Evolutionary conservation across 1,139 yeast species (phyloP).

Genomic region (Kurtzmaniella natalensis): DNA sequence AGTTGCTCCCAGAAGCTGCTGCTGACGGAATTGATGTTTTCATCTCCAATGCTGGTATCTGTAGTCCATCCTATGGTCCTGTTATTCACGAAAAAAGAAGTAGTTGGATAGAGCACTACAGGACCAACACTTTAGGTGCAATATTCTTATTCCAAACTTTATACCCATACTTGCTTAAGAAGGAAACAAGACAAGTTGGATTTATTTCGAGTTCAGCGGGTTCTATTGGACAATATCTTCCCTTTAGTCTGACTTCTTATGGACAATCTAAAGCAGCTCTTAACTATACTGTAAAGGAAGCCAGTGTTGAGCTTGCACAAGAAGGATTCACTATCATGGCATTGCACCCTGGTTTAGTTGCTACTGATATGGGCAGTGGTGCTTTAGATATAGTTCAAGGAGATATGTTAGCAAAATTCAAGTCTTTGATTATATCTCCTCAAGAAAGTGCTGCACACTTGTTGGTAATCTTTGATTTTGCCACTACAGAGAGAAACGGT

Average conservation of each 20-base stretch:
- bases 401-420: not conserved
- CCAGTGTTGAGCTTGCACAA: conserved; percentile 8
- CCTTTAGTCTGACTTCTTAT: conserved; percentile 7
- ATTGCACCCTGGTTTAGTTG: conserved; percentile 29
- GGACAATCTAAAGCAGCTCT: conserved; percentile 25
- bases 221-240: conserved; percentile 13
- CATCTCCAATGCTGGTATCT: conserved; percentile 17
- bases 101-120: conserved; percentile 16
- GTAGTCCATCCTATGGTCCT: conserved; percentile 1
- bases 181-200: conserved; percentile 17
- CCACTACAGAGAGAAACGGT: conserved; percentile 7
- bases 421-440: conserved; percentile 7
- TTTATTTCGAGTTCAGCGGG: conserved; percentile 23
- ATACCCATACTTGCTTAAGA: conserved; percentile 8
- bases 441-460: conserved; percentile 9
- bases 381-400: not conserved
- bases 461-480: conserved; percentile 4
- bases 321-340: conserved; percentile 21
- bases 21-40: conserved; percentile 13
- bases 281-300: conserved; percentile 4
- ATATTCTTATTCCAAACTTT: conserved; percentile 20
- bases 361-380: conserved; percentile 17
- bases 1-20: conserved; percentile 3
- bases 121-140: conserved; percentile 27
- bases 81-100: conserved; percentile 8